Percentiles rank a stretch among this genome's conserved stretches.
These are phyloP conservation scores for Protostelium mycophagum DNA, from an alignment of 78 protist species.

Conservation along the genomic window DNA sequence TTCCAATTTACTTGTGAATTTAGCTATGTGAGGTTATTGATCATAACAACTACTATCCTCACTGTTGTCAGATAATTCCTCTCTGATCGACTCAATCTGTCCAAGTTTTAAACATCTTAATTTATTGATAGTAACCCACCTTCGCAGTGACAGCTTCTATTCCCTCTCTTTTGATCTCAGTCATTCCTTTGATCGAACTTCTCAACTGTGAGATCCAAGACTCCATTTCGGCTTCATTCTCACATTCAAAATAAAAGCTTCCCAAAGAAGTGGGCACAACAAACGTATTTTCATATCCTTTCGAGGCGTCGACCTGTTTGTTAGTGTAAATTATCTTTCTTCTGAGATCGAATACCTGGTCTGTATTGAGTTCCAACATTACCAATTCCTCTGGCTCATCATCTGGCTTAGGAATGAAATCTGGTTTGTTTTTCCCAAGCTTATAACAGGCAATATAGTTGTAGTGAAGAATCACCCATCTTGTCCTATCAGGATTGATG, in stretches of 20 bases:
- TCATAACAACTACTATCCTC: not conserved
- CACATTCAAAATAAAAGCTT: not conserved
- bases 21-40: not conserved
- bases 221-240: not conserved
- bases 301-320: not conserved
- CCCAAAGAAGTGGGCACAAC: not conserved
- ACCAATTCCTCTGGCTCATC: not conserved
- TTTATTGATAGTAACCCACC: not conserved
- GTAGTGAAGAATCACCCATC: not conserved
- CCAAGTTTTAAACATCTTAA: not conserved
- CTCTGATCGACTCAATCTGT: not conserved
- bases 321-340: too few relatives aligned
- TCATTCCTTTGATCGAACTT: not conserved
- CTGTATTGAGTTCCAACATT: not conserved
- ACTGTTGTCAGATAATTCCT: not conserved
- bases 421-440: not conserved
- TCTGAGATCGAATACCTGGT: not conserved
- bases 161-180: not conserved
- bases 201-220: not conserved
- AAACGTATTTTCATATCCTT: not conserved
- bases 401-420: not conserved
- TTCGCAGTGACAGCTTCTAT: not conserved
- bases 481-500: not conserved
- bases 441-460: not conserved
- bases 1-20: not conserved